phyloP scores from a whole-genome alignment of 2,329 filamentous ascomycete species.

The Volutella citrinella region DNA sequence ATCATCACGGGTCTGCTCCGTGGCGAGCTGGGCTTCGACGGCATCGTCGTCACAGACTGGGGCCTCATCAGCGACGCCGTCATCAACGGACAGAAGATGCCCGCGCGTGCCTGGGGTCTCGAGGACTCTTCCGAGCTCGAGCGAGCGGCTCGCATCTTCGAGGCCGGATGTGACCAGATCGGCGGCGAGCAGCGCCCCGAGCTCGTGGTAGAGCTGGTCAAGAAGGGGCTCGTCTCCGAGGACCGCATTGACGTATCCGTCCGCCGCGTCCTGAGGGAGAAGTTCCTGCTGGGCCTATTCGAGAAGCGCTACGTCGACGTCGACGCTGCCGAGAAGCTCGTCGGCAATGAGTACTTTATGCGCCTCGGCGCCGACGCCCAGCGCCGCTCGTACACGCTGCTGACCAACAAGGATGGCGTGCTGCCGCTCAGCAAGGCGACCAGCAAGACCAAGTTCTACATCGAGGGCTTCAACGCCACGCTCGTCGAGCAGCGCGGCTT shows the following conservation, averaged over 20 bases:
- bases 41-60: conserved; percentile 53
- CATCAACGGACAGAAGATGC: conserved; percentile 42
- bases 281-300: conserved; percentile 50
- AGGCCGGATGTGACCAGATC: conserved; percentile 51
- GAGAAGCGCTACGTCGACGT: conserved; percentile 49
- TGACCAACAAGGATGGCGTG: conserved; percentile 20
- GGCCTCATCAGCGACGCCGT: conserved; percentile 45
- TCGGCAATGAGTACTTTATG: conserved; percentile 38
- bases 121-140: conserved; percentile 42
- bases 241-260: conserved; percentile 44
- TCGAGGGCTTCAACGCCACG: conserved; percentile 16
- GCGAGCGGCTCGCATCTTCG: conserved; percentile 40
- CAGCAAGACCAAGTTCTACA: conserved; percentile 18
- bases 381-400: conserved; percentile 17
- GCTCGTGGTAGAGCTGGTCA: conserved; percentile 41
- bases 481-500: conserved; percentile 22
- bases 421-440: conserved; percentile 17
- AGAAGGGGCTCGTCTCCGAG: conserved; percentile 38
- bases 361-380: conserved; percentile 11
- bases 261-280: conserved; percentile 44
- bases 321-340: conserved; percentile 35
- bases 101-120: conserved; percentile 48
- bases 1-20: conserved; percentile 49
- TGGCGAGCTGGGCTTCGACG: conserved; percentile 45
- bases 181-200: conserved; percentile 48